Conservation (phyloP, 768 basidiomycete species). For the Kwoniella europaea region DNA sequence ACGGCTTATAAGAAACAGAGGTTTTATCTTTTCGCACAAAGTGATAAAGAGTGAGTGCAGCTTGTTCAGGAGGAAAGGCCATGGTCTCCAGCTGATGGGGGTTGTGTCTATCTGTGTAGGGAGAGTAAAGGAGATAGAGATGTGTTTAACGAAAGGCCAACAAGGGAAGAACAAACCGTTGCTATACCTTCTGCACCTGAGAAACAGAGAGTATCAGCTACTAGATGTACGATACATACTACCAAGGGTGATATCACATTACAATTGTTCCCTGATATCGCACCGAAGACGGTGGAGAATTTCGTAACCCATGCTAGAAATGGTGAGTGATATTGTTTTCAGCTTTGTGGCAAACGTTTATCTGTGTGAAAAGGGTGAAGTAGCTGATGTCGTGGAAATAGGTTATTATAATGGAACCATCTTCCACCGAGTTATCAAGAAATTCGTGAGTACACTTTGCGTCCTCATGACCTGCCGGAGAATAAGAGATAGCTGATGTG, state of each 20-base stretch:
- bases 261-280: conserved; percentile 77
- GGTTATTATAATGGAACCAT: conserved; percentile 89
- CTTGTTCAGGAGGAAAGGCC: not conserved
- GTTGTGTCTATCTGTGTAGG: not conserved
- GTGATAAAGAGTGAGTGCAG: conserved; percentile 78
- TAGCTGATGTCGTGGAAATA: not conserved
- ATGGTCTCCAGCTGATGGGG: not conserved
- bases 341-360: not conserved
- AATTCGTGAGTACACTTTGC: conserved; percentile 66
- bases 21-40: conserved; percentile 92
- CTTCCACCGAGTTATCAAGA: conserved; percentile 96
- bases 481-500: conserved; percentile 1
- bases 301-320: conserved; percentile 90
- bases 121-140: conserved; percentile 74
- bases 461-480: not conserved
- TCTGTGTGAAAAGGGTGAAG: not conserved
- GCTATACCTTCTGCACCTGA: conserved; percentile 61
- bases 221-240: conserved; percentile 88
- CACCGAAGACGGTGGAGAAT: conserved; percentile 96
- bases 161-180: conserved; percentile 90
- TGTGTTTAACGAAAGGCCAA: conserved; percentile 97
- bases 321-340: conserved; percentile 46
- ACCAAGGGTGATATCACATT: conserved; percentile 83
- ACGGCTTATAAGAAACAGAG: conserved; percentile 90
- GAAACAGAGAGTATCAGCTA: conserved; percentile 68